Base-by-base conservation (phyloP, 768 basidiomycete species). In the Saitozyma sp. region DNA sequence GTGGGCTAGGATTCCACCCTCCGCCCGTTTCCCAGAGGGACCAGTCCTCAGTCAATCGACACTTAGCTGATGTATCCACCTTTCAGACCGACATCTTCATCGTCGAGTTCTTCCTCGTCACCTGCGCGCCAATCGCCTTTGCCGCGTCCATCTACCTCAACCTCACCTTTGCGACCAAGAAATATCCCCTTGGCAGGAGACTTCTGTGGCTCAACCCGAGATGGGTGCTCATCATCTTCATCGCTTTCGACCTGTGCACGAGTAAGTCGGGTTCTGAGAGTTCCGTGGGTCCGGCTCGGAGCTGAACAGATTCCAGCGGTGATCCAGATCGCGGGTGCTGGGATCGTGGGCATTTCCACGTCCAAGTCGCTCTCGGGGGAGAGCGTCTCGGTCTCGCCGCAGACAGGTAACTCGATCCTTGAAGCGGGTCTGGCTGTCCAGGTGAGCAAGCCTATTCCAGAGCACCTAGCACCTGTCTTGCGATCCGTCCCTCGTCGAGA, bases 401-500 rank as follows among this genome's bases (percentile, higher is more conserved):
- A 70, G 16, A 57, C 67, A 9, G 80, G 78, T 0, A 80, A 80
- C 62, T 62, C 80, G 63, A 80, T 81, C 55, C 68, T 80, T 0
- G 58, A 79, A 3, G 77, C 78, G 4, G 80, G 80, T 56, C 65
- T 81, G 3, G 70, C 72, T 0, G 57, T 78, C 0, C 78, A 79
- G 62, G 79, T 79, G 46, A 63, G 73, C 55, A 29, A 29, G 29
- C 29, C 53, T 11, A 38, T 11, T n/a, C 10, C 29, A 48, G 46
- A 48, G 14, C 46, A 48, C 46, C 14, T 14, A 48, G 14, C 14
- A 48, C 14, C 46, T 48, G 14, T 48, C 29, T 16, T 54, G 53
- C 5, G 14, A 16, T 37, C 29, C 29, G 29, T 29, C 29, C 29
- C 29, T 2, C 29, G 29, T 29, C 29, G 29, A 29, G 29, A 29